phyloP scores from a whole-genome alignment of 2,329 filamentous ascomycete genomes.

The Tympanopsis confertula region DNA sequence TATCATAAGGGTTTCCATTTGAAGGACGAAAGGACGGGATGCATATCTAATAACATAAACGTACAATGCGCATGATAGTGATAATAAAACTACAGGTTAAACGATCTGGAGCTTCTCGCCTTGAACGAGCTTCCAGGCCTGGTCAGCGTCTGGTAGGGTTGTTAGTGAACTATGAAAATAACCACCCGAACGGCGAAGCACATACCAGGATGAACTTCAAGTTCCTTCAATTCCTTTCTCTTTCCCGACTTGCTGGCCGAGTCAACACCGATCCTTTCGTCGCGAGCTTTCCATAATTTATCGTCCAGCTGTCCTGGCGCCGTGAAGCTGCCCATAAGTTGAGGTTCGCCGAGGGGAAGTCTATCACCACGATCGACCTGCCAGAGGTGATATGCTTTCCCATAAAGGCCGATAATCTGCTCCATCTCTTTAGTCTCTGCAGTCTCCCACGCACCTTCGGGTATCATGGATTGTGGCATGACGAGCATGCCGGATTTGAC shows the following conservation, averaged over 20 bases:
- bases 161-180: too few species aligned
- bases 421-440: constrained; percentile 76
- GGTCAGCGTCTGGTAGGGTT: too few species aligned
- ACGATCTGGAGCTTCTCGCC: too few species aligned
- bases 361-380: constrained; percentile 65
- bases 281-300: constrained; percentile 27
- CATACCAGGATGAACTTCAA: constrained; percentile 30
- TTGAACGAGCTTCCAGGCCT: too few species aligned
- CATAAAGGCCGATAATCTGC: constrained; percentile 62
- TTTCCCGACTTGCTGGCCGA: constrained; percentile 30
- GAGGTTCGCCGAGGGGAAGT: constrained; percentile 37
- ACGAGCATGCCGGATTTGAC: constrained; percentile 72
- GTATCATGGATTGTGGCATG: constrained; percentile 50
- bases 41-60: too few species aligned
- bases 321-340: constrained; percentile 42
- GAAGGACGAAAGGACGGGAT: too few species aligned
- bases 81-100: too few species aligned
- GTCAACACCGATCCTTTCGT: constrained; percentile 30
- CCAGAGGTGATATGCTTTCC: constrained; percentile 80
- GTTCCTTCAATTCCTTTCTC: constrained; percentile 26
- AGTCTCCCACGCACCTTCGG: constrained; percentile 55
- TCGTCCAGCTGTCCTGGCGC: constrained; percentile 33
- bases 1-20: too few species aligned
- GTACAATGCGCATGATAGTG: too few species aligned
- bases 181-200: too few species aligned